Conservation (phyloP, 2,329 filamentous ascomycete genomes). For the Penicillium sp. region DNA sequence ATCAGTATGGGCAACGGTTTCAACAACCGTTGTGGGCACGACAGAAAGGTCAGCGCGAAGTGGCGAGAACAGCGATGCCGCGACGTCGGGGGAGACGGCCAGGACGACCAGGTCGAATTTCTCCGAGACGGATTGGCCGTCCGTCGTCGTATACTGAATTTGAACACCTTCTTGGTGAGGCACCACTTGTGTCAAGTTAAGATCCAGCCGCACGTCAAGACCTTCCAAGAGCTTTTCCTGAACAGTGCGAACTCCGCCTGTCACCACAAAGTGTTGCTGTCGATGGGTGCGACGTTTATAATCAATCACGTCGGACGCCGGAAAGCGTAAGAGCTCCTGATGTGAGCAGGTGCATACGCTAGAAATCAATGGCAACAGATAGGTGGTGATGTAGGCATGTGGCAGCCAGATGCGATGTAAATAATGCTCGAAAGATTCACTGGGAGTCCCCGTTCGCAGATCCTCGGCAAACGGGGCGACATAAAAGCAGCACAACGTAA, state of each 20-base stretch:
- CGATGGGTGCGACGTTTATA: slow-evolving; percentile 48
- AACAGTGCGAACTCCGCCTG: slow-evolving; percentile 47
- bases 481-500: slow-evolving; percentile 49
- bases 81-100: slow-evolving; percentile 52
- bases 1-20: slow-evolving; percentile 45
- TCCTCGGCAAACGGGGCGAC: slow-evolving; percentile 32
- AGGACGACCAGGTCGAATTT: slow-evolving; percentile 50
- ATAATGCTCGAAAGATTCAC: slow-evolving; percentile 49
- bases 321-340: slow-evolving; percentile 46
- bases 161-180: no score
- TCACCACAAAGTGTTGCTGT: slow-evolving; percentile 49
- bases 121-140: slow-evolving; percentile 10
- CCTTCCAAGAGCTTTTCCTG: slow-evolving; percentile 44
- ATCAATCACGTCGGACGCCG: slow-evolving; percentile 49
- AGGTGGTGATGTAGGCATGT: slow-evolving; percentile 44
- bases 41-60: slow-evolving; percentile 34
- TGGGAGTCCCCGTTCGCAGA: slow-evolving; percentile 9
- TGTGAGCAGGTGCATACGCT: slow-evolving; percentile 53
- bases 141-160: background rate
- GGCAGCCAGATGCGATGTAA: slow-evolving; percentile 48
- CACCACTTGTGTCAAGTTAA: slow-evolving; percentile 20
- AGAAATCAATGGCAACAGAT: slow-evolving; percentile 52
- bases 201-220: slow-evolving; percentile 41
- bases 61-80: slow-evolving; percentile 45
- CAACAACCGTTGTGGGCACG: slow-evolving; percentile 48